Evolutionary conservation across 495 filamentous ascomycete species (phyloP).

Genomic region (Delitschia confertaspora): DNA sequence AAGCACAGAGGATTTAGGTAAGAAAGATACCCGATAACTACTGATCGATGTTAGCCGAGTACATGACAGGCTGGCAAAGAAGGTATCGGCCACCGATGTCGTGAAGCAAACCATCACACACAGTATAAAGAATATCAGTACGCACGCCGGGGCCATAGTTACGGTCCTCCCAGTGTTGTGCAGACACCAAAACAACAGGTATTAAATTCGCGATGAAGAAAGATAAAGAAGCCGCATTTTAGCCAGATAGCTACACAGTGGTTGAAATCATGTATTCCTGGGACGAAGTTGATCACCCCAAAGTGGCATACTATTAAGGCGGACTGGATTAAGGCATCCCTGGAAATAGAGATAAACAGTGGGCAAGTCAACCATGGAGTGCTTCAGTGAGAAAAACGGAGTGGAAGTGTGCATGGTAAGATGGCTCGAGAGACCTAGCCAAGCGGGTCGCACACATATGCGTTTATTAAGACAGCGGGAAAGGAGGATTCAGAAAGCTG

Average conservation of each 20-base stretch:
- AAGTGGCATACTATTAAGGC: constrained; percentile 13
- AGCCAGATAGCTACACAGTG: constrained; percentile 6
- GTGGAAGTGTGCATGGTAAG: too few relatives aligned
- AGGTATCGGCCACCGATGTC: not conserved
- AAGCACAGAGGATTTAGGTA: too few relatives aligned
- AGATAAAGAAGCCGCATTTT: constrained; percentile 5
- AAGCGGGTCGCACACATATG: too few relatives aligned
- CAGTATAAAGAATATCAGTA: not conserved
- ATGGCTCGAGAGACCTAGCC: too few relatives aligned
- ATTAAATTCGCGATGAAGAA: constrained; percentile 13
- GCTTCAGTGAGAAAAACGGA: too few relatives aligned
- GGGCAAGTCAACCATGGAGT: not conserved
- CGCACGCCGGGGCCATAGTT: not conserved
- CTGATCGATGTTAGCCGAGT: too few relatives aligned
- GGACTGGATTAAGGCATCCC: constrained; percentile 11
- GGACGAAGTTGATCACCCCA: constrained; percentile 5
- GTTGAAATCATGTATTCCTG: constrained; percentile 4
- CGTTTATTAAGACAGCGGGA: too few relatives aligned
- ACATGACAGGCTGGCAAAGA: too few relatives aligned
- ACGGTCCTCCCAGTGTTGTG: not conserved
- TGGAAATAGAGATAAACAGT: constrained; percentile 7
- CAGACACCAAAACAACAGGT: not conserved
- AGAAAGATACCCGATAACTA: too few relatives aligned
- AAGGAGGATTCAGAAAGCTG: too few relatives aligned
- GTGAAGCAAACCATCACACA: not conserved